phyloP scores from a whole-genome alignment of 2,329 filamentous ascomycete species.

The Epichloe typhina region DNA sequence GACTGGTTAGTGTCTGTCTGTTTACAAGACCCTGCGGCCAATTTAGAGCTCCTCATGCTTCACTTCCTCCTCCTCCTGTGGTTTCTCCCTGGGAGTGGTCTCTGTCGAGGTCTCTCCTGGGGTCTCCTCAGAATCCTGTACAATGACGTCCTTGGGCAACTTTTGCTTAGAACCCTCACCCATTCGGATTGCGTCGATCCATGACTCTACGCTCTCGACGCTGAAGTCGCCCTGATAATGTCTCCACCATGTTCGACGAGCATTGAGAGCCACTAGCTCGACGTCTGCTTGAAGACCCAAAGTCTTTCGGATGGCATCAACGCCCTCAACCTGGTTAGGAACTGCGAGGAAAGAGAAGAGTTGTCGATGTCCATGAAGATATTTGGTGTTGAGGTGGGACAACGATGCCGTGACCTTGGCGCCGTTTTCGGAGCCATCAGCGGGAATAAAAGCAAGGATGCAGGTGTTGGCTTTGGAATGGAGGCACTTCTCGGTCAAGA shows the following conservation, averaged over 20 bases:
- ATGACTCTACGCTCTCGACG: constrained; percentile 55
- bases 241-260: constrained; percentile 76
- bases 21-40: not conserved
- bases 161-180: constrained; percentile 73
- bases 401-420: constrained; percentile 49
- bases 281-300: constrained; percentile 50
- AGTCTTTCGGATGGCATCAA: constrained; percentile 28
- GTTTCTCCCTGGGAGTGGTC: constrained; percentile 11
- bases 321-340: constrained; percentile 32
- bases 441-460: constrained; percentile 60
- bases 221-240: constrained; percentile 52
- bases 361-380: constrained; percentile 49
- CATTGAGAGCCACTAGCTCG: constrained; percentile 72
- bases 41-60: constrained; percentile 37
- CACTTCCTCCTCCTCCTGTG: constrained; percentile 16
- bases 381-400: constrained; percentile 63
- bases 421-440: constrained; percentile 34
- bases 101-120: constrained; percentile 10
- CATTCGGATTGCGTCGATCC: constrained; percentile 85
- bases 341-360: constrained; percentile 78
- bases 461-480: constrained; percentile 68
- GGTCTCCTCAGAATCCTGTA: constrained; percentile 23
- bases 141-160: constrained; percentile 45
- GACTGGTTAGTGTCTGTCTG: not conserved
- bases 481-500: constrained; percentile 60